Base-by-base conservation (phyloP, 1,284 basidiomycete species). In the Irpex sp. region DNA sequence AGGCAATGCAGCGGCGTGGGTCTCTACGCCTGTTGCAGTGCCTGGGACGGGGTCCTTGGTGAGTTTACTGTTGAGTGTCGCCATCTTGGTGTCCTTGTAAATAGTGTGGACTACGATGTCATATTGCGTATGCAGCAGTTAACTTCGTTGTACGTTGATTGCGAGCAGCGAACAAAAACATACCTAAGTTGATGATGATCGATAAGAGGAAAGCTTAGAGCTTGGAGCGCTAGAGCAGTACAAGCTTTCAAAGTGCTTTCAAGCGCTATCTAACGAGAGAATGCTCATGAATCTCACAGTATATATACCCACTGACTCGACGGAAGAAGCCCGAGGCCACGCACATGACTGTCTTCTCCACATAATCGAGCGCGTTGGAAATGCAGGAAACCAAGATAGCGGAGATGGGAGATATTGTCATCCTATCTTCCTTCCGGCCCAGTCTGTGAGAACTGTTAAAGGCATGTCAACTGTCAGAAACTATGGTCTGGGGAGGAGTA, bases 1-100 rank as follows among this genome's bases (percentile, higher is more conserved):
- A 2, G 68, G 65, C 4, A 66, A 62, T 19, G 65, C 65, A 11
- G 65, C 64, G 8, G 66, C 63, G 2, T 65, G 65, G n/a, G 61
- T 58, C 57, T 71, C 68, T 2, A 73, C 66, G 19, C 57, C 60
- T 9, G 73, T 73, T 11, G 74, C 73, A 36, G 74, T 75, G 34
- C 72, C 69, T 15, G 73, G 74, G 31, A 71, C 70, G 52, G 65
- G 66, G 6, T 66, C 58, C 34, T 66, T 62, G 49, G 72, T 69
- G 70, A 72, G 49, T 51, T n/a, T 21, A 17, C 49, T 51, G 49
- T 7, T n/a, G 17, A 51, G 49, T n/a, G 49, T 51, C 17, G 19
- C 49, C 40, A 44, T 44, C 11, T 11, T 44, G 40, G 11, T 44
- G 40, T 44, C 40, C 15, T 44, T 44, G 11, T 44, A 15, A 11